Conservation (phyloP, 2,329 filamentous ascomycete species). For the Annulohypoxylon truncatum region DNA sequence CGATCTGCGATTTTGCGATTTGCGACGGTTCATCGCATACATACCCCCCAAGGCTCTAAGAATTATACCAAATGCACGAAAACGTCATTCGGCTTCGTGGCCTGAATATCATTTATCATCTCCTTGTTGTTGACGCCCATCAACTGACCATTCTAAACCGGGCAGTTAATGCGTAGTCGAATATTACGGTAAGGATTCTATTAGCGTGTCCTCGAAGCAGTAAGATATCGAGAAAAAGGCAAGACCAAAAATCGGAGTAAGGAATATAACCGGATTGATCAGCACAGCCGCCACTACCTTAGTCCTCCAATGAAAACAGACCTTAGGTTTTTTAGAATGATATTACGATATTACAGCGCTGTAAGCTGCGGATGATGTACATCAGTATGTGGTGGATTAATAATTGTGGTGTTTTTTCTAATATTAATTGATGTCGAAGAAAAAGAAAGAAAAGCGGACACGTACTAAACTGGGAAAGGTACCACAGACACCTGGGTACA, state of each 20-base stretch:
- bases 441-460: neutral
- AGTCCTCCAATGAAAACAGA: slow-evolving; percentile 15
- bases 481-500: neutral
- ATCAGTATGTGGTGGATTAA: slow-evolving; percentile 22
- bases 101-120: neutral
- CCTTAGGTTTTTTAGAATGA: neutral
- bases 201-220: slow-evolving; percentile 15
- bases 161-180: neutral
- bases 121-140: slow-evolving; percentile 1
- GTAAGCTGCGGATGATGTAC: slow-evolving; percentile 9
- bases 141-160: slow-evolving; percentile 6
- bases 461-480: slow-evolving; percentile 1
- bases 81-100: slow-evolving; percentile 10
- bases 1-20: slow-evolving; percentile 17
- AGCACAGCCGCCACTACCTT: slow-evolving; percentile 19
- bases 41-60: slow-evolving; percentile 2
- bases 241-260: slow-evolving; percentile 5
- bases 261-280: slow-evolving; percentile 23
- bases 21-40: slow-evolving; percentile 1
- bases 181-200: slow-evolving; percentile 1
- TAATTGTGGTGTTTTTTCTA: slow-evolving; percentile 8
- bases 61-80: neutral
- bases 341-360: neutral
- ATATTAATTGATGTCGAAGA: slow-evolving; percentile 24
- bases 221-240: slow-evolving; percentile 9